Percentiles rank a stretch among this genome's conserved stretches.
Evolutionary conservation across 805 yeast genomes (phyloP).

Genomic region (Scheffersomyces coipomensis): DNA sequence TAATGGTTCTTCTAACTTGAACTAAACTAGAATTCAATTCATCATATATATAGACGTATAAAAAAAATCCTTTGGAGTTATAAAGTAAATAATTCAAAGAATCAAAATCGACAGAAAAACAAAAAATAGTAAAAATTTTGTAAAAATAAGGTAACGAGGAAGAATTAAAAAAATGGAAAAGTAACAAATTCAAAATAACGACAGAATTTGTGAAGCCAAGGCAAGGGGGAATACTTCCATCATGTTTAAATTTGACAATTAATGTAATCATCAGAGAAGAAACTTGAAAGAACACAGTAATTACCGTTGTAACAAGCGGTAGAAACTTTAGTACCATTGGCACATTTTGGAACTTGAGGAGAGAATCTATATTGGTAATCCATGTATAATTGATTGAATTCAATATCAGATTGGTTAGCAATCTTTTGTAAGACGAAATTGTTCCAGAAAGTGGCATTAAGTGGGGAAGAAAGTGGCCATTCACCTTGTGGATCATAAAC

Average conservation of each 20-base stretch:
- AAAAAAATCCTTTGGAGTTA: no score
- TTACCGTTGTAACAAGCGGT: slow-evolving; percentile 18
- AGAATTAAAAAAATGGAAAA: no score
- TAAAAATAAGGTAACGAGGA: no score
- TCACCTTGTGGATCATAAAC: slow-evolving; percentile 45
- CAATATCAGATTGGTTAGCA: slow-evolving; percentile 32
- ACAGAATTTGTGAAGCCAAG: no score
- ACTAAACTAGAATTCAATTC: no score
- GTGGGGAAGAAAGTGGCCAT: slow-evolving; percentile 61
- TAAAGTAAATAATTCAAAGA: no score
- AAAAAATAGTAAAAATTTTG: no score
- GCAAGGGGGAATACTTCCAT: no score
- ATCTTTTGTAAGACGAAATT: slow-evolving; percentile 45
- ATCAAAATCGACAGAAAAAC: no score
- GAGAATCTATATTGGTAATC: slow-evolving; percentile 52
- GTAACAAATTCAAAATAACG: no score
- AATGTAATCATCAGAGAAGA: slow-evolving; percentile 11
- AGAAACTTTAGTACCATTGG: slow-evolving; percentile 19
- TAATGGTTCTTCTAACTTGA: no score
- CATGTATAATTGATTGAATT: slow-evolving; percentile 49
- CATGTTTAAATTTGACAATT: slow-evolving; percentile 10
- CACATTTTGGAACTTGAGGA: slow-evolving; percentile 54
- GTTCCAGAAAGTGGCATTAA: slow-evolving; percentile 73
- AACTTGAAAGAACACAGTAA: slow-evolving; percentile 15
- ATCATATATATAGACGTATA: no score